These are phyloP conservation scores for Pseudocercospora fijiensis DNA, from an alignment of 2,329 filamentous ascomycete species.

Conservation along the genomic window DNA sequence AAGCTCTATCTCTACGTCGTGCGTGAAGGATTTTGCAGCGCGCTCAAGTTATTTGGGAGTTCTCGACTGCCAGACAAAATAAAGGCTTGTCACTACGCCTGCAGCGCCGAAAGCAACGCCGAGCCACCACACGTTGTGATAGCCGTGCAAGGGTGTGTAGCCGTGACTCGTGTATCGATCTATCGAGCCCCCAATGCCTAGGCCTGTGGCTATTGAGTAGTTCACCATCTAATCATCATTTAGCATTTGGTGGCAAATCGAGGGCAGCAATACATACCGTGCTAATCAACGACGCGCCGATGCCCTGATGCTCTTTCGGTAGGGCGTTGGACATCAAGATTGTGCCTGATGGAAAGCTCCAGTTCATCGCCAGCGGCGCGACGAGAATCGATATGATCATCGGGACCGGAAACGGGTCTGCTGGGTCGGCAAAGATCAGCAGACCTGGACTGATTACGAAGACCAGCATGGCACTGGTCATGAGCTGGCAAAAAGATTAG, in stretches of 20 bases:
- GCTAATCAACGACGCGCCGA: conserved; percentile 30
- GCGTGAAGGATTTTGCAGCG: neutral
- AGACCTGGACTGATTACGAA: conserved; percentile 39
- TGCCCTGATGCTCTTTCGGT: conserved; percentile 33
- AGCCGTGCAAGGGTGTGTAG: conserved; percentile 20
- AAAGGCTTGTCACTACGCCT: conserved; percentile 26
- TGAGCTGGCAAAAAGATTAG: conserved; percentile 29
- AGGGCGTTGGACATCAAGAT: conserved; percentile 35
- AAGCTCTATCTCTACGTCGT: neutral
- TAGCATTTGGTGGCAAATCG: neutral
- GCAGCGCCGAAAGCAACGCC: conserved; percentile 29
- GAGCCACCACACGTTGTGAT: conserved; percentile 30
- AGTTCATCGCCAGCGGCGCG: conserved; percentile 41
- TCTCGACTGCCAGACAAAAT: conserved; percentile 20
- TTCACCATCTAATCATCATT: conserved; percentile 31
- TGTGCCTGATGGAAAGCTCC: conserved; percentile 34
- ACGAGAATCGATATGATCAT: conserved; percentile 40
- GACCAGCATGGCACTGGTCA: conserved; percentile 34
- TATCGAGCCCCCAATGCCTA: conserved; percentile 30
- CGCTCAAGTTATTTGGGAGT: neutral
- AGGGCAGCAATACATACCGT: conserved; percentile 2
- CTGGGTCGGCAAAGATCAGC: conserved; percentile 33
- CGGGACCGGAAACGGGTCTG: conserved; percentile 40
- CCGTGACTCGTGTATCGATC: conserved; percentile 22
- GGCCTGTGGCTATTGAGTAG: conserved; percentile 30